Percentiles rank a stretch among this genome's conserved stretches.
These are phyloP conservation scores for Alternaria brassicicola DNA, from an alignment of 2,329 filamentous ascomycete species.

Conservation along the genomic window DNA sequence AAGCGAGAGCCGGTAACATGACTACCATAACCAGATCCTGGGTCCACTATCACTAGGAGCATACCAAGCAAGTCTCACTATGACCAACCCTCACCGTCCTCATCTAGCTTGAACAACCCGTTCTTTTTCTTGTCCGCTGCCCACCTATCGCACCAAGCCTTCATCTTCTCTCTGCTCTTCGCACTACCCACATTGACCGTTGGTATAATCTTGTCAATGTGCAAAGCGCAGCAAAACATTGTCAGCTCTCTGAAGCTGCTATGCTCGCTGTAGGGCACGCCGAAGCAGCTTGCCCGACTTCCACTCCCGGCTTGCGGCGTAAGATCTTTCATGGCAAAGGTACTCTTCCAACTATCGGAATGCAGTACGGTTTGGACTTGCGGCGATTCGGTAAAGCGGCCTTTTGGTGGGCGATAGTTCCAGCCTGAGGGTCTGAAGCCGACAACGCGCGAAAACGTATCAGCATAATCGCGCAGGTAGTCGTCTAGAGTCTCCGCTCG, in stretches of 20 bases:
- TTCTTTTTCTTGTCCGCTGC: conserved; percentile 66
- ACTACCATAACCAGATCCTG: not conserved
- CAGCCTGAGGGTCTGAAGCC: conserved; percentile 93
- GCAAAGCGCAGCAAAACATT: conserved; percentile 85
- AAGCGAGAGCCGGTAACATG: not conserved
- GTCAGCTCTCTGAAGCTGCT: conserved; percentile 93
- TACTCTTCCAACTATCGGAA: conserved; percentile 74
- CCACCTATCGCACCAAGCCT: conserved; percentile 69
- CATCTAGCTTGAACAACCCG: conserved; percentile 57
- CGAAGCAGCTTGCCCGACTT: conserved; percentile 82
- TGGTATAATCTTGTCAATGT: conserved; percentile 88
- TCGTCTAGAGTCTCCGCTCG: conserved; percentile 88
- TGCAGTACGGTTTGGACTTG: conserved; percentile 69
- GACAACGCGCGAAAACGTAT: conserved; percentile 83
- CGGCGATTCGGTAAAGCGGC: conserved; percentile 67
- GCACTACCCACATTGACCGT: conserved; percentile 84
- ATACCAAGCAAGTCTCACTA: not conserved
- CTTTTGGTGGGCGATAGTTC: conserved; percentile 80
- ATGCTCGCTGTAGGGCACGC: conserved; percentile 95
- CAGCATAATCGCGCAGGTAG: conserved; percentile 80
- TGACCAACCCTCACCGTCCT: conserved; percentile 22
- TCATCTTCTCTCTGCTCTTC: conserved; percentile 69
- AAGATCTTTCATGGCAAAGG: conserved; percentile 74
- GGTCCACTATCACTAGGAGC: not conserved
- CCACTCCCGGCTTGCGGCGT: conserved; percentile 83